A percentile compares a stretch with the other conserved stretches of the same genome.
Evolutionary conservation across 73 alveolate species (phyloP).

Genomic region (Paraurostyla sp.): DNA sequence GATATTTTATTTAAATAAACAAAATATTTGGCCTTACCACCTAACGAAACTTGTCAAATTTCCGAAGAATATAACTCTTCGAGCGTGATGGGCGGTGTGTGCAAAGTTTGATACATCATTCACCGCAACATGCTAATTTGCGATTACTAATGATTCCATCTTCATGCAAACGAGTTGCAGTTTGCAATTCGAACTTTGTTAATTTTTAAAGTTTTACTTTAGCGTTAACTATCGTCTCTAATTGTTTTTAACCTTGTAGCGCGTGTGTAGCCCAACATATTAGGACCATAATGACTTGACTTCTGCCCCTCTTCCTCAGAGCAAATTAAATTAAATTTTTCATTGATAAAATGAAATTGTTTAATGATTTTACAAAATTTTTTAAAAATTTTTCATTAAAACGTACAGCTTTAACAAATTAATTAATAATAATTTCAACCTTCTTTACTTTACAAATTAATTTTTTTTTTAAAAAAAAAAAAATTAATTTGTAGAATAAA

Average conservation of each 20-base stretch:
- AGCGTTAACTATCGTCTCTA: constrained; percentile 36
- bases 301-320: constrained; percentile 58
- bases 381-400: too few species aligned
- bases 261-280: constrained; percentile 81
- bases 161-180: constrained; percentile 69
- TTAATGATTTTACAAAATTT: too few species aligned
- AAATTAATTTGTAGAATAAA: too few species aligned
- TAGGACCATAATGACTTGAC: constrained; percentile 81
- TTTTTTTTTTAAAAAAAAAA: neutral
- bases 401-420: too few species aligned
- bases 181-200: constrained; percentile 64
- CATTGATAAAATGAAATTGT: too few species aligned
- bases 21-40: neutral
- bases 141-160: constrained; percentile 79
- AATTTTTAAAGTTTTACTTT: constrained; percentile 57
- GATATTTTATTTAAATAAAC: neutral
- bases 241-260: constrained; percentile 71
- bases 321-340: neutral
- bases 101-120: constrained; percentile 56
- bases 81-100: constrained; percentile 83
- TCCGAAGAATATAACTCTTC: constrained; percentile 44
- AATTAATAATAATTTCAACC: too few species aligned
- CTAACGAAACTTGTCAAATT: neutral
- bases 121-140: constrained; percentile 70
- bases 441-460: neutral